phyloP scores from a whole-genome alignment of 2,329 filamentous ascomycete genomes.

The Exophiala phaeomuriformis region DNA sequence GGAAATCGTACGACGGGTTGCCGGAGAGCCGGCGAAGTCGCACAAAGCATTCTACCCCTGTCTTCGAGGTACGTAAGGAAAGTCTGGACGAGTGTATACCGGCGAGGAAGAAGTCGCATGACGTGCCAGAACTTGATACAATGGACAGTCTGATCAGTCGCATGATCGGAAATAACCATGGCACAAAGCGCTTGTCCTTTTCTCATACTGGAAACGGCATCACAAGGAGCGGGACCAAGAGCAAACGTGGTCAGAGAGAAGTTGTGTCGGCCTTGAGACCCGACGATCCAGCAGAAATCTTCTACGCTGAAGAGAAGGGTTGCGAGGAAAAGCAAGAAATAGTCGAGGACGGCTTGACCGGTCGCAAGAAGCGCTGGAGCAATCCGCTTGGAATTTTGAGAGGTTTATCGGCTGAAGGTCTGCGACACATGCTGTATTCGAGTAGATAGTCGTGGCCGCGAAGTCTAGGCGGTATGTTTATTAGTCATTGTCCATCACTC shows the following conservation, averaged over 20 bases:
- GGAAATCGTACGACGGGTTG: constrained; percentile 24
- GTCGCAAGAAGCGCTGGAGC: constrained; percentile 27
- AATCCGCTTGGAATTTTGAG: constrained; percentile 27
- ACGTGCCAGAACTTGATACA: constrained; percentile 24
- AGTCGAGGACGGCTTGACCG: constrained; percentile 12
- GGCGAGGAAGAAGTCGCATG: constrained; percentile 13
- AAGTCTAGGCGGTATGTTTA: not conserved
- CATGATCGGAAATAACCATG: constrained; percentile 23
- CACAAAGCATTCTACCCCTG: constrained; percentile 16
- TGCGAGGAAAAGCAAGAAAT: constrained; percentile 11
- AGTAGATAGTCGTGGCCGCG: constrained; percentile 14
- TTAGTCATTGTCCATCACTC: too few species aligned
- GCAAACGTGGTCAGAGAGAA: constrained; percentile 2
- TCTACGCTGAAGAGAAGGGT: constrained; percentile 16
- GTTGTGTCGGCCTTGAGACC: constrained; percentile 8
- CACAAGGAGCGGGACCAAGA: constrained; percentile 4
- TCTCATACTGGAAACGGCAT: constrained; percentile 3
- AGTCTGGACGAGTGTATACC: constrained; percentile 16
- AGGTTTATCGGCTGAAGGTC: constrained; percentile 25
- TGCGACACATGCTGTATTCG: constrained; percentile 27
- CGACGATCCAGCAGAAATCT: constrained; percentile 22
- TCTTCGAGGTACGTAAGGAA: constrained; percentile 23
- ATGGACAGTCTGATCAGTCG: constrained; percentile 26
- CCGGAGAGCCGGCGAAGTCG: constrained; percentile 13
- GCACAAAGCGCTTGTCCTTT: constrained; percentile 7